Evolutionary conservation across 352 stramenopile genomes (phyloP).

Genomic region (Globisporangium perplexum): DNA sequence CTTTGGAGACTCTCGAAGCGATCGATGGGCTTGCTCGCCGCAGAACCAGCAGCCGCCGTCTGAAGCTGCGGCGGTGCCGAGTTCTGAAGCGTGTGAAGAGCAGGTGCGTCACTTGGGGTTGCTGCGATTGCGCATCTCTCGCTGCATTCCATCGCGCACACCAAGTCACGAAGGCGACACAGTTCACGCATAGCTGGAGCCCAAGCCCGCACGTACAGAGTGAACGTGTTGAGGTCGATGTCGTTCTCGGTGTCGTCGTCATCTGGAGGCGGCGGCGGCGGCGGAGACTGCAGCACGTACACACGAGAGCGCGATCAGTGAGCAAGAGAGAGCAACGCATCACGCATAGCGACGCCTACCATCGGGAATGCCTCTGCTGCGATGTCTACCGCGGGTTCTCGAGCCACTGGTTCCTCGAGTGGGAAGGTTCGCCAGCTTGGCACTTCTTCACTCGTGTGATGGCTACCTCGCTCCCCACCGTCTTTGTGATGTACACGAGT

Average conservation of each 20-base stretch:
- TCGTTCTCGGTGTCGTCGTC: conserved; percentile 36
- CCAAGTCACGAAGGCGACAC: not conserved
- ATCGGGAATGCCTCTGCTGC: not conserved
- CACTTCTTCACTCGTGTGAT: not conserved
- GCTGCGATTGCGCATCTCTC: not conserved
- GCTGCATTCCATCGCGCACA: not conserved
- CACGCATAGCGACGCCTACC: not conserved
- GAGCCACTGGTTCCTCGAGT: not conserved
- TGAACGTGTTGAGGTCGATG: conserved; percentile 22
- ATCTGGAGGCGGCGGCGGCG: conserved; percentile 40
- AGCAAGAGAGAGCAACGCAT: not conserved
- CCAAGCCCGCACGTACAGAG: conserved; percentile 9
- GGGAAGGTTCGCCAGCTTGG: not conserved
- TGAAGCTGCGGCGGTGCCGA: not conserved
- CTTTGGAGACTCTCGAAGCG: conserved; percentile 35
- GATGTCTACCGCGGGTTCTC: not conserved
- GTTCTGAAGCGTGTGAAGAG: not conserved
- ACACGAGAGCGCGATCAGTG: not conserved
- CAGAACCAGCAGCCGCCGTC: not conserved
- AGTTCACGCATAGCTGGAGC: not conserved
- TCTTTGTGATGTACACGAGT: not conserved
- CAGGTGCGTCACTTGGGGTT: not conserved
- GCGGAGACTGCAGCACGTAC: conserved; percentile 23
- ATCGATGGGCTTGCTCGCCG: conserved; percentile 1
- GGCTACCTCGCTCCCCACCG: not conserved